Percentiles rank a stretch among this genome's conserved stretches.
Evolutionary conservation across 495 filamentous ascomycete species (phyloP).

Genomic region (Aspergillus nidulans): DNA sequence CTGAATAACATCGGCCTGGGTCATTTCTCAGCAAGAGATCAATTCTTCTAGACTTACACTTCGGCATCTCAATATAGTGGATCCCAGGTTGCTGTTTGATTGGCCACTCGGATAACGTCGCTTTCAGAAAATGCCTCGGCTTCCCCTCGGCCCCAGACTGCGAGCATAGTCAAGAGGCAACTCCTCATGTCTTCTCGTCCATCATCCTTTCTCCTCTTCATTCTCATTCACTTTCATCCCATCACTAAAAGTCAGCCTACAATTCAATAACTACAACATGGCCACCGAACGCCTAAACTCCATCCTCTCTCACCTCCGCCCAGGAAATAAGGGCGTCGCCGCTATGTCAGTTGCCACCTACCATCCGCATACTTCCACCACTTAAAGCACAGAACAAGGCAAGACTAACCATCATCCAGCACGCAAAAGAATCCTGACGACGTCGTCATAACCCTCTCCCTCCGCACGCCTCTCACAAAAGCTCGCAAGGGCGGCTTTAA

Average conservation of each 20-base stretch:
- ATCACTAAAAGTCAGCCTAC: background rate
- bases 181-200: background rate
- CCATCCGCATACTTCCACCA: background rate
- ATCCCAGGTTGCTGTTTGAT: background rate
- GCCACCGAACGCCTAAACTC: constrained; percentile 79
- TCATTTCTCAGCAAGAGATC: no score
- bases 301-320: constrained; percentile 82
- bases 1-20: no score
- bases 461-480: constrained; percentile 77
- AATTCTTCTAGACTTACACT: no score
- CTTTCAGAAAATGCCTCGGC: constrained; percentile 16
- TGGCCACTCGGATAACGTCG: constrained; percentile 3
- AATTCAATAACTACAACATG: constrained; percentile 51
- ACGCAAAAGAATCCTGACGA: constrained; percentile 94
- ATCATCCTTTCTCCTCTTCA: constrained; percentile 4
- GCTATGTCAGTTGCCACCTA: constrained; percentile 60
- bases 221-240: background rate
- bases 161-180: constrained; percentile 10
- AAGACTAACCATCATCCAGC: constrained; percentile 41
- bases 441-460: constrained; percentile 82
- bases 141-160: constrained; percentile 9
- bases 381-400: background rate
- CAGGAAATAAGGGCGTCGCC: constrained; percentile 48
- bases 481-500: constrained; percentile 84
- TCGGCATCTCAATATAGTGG: no score